Evolutionary conservation across 78 protist species (phyloP).

Genomic region (Neovahlkampfia damariscottae): DNA sequence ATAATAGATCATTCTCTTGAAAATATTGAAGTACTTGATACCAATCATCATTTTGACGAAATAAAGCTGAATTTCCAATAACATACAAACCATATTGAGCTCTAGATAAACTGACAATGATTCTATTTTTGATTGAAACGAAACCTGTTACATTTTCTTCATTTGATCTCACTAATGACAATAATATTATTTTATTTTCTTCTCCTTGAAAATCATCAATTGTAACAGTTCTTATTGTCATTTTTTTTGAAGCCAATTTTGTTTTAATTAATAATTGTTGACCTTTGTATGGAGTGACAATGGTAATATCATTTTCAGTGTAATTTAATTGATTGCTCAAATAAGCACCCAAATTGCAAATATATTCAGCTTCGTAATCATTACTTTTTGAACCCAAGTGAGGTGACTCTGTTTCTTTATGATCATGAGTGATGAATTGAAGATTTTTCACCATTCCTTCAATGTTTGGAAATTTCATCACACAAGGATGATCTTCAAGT

Average conservation of each 20-base stretch:
- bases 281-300: slow-evolving; percentile 65
- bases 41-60: neutral
- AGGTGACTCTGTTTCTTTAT: too few relatives aligned
- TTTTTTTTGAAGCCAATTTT: neutral
- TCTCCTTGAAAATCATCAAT: slow-evolving; percentile 53
- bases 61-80: slow-evolving; percentile 17
- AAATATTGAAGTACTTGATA: neutral
- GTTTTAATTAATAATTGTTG: slow-evolving; percentile 28
- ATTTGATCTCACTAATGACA: slow-evolving; percentile 47
- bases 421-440: too few relatives aligned
- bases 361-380: too few relatives aligned
- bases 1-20: neutral
- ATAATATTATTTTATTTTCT: slow-evolving; percentile 33
- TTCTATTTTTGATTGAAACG: slow-evolving; percentile 17
- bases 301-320: too few relatives aligned
- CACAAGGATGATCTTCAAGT: too few relatives aligned
- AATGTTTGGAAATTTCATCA: too few relatives aligned
- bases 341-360: too few relatives aligned
- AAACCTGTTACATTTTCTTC: slow-evolving; percentile 43
- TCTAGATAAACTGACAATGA: slow-evolving; percentile 41
- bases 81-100: slow-evolving; percentile 40
- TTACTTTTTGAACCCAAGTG: too few relatives aligned
- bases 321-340: too few relatives aligned
- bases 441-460: too few relatives aligned
- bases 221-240: neutral